Evolutionary conservation across 805 yeast genomes (phyloP), one percentile per base, ranked within the genome.

Genomic region (Candida qinlingensis): DNA sequence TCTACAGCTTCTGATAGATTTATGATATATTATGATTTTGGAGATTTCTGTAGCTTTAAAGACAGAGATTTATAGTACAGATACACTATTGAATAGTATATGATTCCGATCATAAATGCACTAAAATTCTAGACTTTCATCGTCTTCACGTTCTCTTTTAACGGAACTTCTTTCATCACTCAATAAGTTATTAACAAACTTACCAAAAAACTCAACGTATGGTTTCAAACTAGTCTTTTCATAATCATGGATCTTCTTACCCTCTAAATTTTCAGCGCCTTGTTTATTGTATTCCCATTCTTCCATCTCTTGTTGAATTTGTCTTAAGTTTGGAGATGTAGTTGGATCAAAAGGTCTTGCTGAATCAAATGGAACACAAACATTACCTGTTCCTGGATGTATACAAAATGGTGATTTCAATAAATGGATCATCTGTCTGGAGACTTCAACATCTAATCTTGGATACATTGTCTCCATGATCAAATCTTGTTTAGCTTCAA

Each of bases 401-500:
- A 94, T 83, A 71, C 98, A 92, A 65, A 94, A 94, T 13, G 99
- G 99, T 1, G 97, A 87, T 64, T 94, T 94, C 58, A 94, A 76
- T 68, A 94, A 81, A 72, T 94, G 99, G 68, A 83, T 88, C 60
- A 91, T 74, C 64, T 87, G 94, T 56, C 84, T 78, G 7, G 98
- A 86, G 35, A 94, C 99, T 66, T 91, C 96, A 43, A 87, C 82
- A 77, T 94, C 99, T 52, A 94, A 74, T 59, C 96, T 77, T 39
- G 99, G 99, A 66, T 92, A 92, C 71, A 89, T 68, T 51, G 86
- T 84, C 52, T 81, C 83, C 37, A 94, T 67, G 26, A 92, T 82
- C 49, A 89, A 74, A 57, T 91, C 96, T 66, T 86, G 89, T 68
- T 82, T 87, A 48, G 88, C 86, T 64, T 77, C 94, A 69, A 66